These are phyloP conservation scores for Suhomyces terraborum DNA, from an alignment of 1,139 yeast genomes.

Conservation along the genomic window DNA sequence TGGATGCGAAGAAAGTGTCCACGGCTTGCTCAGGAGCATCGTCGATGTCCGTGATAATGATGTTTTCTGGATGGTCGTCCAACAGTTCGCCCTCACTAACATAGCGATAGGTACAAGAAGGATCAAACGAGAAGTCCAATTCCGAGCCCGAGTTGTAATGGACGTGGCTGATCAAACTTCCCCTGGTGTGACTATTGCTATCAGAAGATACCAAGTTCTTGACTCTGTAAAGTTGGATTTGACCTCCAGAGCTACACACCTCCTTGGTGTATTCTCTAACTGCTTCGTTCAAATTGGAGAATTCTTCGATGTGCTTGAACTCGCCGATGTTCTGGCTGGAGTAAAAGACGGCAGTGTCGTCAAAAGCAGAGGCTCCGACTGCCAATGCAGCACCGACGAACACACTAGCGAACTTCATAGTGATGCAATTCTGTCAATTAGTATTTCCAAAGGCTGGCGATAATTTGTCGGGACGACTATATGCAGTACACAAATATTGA, in stretches of 20 bases:
- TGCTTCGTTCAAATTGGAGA: constrained; percentile 20
- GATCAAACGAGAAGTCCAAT: constrained; percentile 26
- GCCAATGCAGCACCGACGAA: constrained; percentile 13
- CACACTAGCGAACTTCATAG: constrained; percentile 21
- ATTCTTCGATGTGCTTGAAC: constrained; percentile 25
- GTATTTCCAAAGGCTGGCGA: not conserved
- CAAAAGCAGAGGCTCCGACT: constrained; percentile 27
- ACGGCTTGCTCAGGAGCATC: constrained; percentile 17
- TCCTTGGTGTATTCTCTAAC: constrained; percentile 21
- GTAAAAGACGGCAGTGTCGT: constrained; percentile 36
- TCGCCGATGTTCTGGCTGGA: constrained; percentile 20
- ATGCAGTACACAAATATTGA: not conserved
- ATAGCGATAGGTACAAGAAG: constrained; percentile 18
- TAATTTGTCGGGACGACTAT: constrained; percentile 1
- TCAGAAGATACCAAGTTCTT: constrained; percentile 20
- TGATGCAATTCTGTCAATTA: constrained; percentile 7
- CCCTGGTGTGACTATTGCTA: constrained; percentile 10
- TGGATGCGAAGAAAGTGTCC: constrained; percentile 21
- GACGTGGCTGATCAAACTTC: constrained; percentile 31
- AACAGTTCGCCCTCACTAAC: constrained; percentile 11
- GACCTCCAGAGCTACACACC: constrained; percentile 20
- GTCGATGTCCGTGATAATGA: constrained; percentile 30
- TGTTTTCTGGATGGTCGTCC: constrained; percentile 13
- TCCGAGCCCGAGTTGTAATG: constrained; percentile 29
- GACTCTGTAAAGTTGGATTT: constrained; percentile 30